phyloP scores from a whole-genome alignment of 805 yeast genomes.

The Candida pini region DNA sequence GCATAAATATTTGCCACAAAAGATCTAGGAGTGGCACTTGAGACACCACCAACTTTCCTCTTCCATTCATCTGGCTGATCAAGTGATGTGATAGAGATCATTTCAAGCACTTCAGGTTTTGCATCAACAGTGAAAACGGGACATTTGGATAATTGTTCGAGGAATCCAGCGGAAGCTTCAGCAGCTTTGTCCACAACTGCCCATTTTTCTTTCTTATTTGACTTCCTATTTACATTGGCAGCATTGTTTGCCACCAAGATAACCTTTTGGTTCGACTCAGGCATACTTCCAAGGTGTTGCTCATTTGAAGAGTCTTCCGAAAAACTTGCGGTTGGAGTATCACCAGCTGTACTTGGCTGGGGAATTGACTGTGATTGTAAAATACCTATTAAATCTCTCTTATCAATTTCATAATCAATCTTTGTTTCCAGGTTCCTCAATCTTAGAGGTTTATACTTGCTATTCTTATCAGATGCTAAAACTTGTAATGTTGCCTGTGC shows the following conservation, averaged over 20 bases:
- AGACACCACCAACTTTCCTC: slow-evolving; percentile 75
- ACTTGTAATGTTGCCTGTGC: slow-evolving; percentile 42
- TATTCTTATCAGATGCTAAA: slow-evolving; percentile 26
- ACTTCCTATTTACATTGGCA: slow-evolving; percentile 68
- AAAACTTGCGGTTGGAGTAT: neutral
- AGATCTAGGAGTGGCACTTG: slow-evolving; percentile 75
- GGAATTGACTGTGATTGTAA: slow-evolving; percentile 24
- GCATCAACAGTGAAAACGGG: slow-evolving; percentile 78
- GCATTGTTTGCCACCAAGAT: slow-evolving; percentile 73
- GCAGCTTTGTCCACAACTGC: slow-evolving; percentile 68
- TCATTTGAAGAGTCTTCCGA: neutral
- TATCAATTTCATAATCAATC: slow-evolving; percentile 67
- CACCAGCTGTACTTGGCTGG: neutral
- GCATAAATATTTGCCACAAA: slow-evolving; percentile 71
- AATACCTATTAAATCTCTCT: slow-evolving; percentile 54
- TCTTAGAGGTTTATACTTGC: slow-evolving; percentile 70
- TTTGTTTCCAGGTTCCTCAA: slow-evolving; percentile 57
- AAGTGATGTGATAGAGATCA: slow-evolving; percentile 73
- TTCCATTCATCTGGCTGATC: slow-evolving; percentile 76
- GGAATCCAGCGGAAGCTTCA: slow-evolving; percentile 48
- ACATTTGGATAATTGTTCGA: slow-evolving; percentile 53
- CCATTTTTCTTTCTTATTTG: slow-evolving; percentile 73
- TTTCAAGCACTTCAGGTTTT: slow-evolving; percentile 78
- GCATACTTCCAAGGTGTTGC: slow-evolving; percentile 1
- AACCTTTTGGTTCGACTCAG: slow-evolving; percentile 44